These are phyloP conservation scores for Sinapis alba DNA, from an alignment of 441 rosid species.

Conservation along the genomic window DNA sequence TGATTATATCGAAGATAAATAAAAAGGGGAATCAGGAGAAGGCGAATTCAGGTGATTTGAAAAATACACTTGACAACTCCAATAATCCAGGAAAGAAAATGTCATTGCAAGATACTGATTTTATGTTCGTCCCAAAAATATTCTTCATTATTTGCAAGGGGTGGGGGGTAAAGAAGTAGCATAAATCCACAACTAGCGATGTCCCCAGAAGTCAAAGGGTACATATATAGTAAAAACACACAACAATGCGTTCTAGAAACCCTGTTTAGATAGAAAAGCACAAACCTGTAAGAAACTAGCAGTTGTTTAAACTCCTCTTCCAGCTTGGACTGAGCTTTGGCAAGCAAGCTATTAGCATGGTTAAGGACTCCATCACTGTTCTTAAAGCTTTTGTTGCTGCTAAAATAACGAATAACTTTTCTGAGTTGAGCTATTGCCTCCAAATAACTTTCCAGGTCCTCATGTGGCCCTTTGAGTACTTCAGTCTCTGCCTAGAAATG, in stretches of 20 bases:
- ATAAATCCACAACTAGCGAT: constrained; percentile 2
- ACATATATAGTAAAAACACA: not conserved
- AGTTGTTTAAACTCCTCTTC: constrained; percentile 95
- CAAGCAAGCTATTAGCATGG: constrained; percentile 75
- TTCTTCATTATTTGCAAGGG: not conserved
- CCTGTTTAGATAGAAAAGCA: constrained; percentile 21
- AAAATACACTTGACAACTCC: constrained; percentile 2
- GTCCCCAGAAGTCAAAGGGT: not conserved
- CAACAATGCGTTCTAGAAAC: not conserved
- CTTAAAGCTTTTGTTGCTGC: constrained; percentile 67
- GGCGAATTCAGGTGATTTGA: not conserved
- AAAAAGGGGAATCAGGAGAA: constrained; percentile 11
- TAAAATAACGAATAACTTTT: constrained; percentile 68
- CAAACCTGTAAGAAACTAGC: constrained; percentile 79
- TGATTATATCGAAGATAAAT: constrained; percentile 41
- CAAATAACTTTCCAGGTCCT: constrained; percentile 88
- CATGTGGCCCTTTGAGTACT: constrained; percentile 92
- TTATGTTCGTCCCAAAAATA: not conserved
- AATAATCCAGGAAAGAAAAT: not conserved
- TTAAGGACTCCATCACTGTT: constrained; percentile 70
- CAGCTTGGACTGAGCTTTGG: constrained; percentile 88
- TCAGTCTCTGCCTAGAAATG: constrained; percentile 81
- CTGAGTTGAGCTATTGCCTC: constrained; percentile 89
- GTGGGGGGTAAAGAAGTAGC: not conserved
- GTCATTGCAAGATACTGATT: not conserved